These are phyloP conservation scores for Harrya chromipes DNA, from an alignment of 768 basidiomycete genomes.

Conservation along the genomic window DNA sequence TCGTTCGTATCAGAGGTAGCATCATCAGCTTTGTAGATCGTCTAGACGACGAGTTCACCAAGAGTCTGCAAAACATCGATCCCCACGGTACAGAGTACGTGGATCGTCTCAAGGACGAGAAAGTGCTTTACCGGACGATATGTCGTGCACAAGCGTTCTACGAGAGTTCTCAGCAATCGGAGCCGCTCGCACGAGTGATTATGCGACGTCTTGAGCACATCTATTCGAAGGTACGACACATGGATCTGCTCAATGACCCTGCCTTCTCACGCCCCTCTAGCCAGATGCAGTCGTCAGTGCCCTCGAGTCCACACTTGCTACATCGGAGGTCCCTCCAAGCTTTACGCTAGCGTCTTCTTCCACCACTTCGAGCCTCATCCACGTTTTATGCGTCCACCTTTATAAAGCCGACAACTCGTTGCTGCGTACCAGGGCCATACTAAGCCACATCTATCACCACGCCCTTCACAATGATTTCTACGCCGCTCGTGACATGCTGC, in stretches of 20 bases:
- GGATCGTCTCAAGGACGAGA: slow-evolving; percentile 94
- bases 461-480: slow-evolving; percentile 96
- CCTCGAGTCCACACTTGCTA: slow-evolving; percentile 68
- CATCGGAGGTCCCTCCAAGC: slow-evolving; percentile 56
- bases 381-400: slow-evolving; percentile 84
- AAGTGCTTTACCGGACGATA: slow-evolving; percentile 89
- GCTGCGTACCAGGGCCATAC: slow-evolving; percentile 93
- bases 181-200: slow-evolving; percentile 81
- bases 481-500: slow-evolving; percentile 94
- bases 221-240: slow-evolving; percentile 79
- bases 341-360: slow-evolving; percentile 56
- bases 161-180: slow-evolving; percentile 72
- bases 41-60: slow-evolving; percentile 97
- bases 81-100: slow-evolving; percentile 99
- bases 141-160: slow-evolving; percentile 91
- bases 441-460: slow-evolving; percentile 96
- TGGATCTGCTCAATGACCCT: neutral
- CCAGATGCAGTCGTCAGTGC: slow-evolving; percentile 91
- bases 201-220: slow-evolving; percentile 98
- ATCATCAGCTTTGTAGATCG: slow-evolving; percentile 96
- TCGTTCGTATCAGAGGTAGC: slow-evolving; percentile 89
- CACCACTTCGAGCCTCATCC: slow-evolving; percentile 74
- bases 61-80: slow-evolving; percentile 95
- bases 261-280: slow-evolving; percentile 39
- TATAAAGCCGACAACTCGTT: slow-evolving; percentile 92